Base-by-base conservation (phyloP, 768 basidiomycete genomes). In the Lanmaoa pseudosensibilis region DNA sequence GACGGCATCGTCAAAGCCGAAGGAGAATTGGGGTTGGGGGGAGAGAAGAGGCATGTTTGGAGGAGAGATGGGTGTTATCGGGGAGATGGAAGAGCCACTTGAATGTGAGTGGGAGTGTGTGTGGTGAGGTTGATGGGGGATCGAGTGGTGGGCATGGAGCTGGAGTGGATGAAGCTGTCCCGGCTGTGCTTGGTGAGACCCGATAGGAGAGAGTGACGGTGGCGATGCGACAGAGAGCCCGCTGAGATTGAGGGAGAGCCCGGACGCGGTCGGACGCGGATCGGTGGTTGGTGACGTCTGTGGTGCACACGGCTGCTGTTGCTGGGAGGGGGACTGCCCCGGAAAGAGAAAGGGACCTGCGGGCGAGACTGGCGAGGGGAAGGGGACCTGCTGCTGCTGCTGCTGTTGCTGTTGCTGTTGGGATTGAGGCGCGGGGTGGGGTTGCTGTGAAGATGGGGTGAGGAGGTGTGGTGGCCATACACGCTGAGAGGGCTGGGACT, bases 201-300 rank as follows among this genome's bases (percentile, higher is more conserved):
- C 81, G 66, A 84, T 81, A 44, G 88, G 86, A 13, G 86, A 87
- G 51, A 85, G 77, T 57, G 82, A 82, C 9, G 83, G 78, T 10
- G 87, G 86, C 21, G 86, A 87, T 40, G 85, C 72, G 52, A 90
- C 87, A 48, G 82, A 76, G 50, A 90, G 79, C 1, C 81, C 78
- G 25, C 83, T 83, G 54, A 91, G 77, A 67, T 89, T 90, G 67
- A 90, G 81, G 32, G 85, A 82, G 43, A 90, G 77, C 1, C 76
- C 67, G 36, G 78, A 71, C n/a, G 75, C 63, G 23, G 65, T 69
- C 38, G 65, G 68, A 38, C 59, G 61, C 0, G 65, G 21, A 12
- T 66, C 66, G 0, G 52, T 39, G 21, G 39, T 18, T 4, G 59
- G 61, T 43, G 65, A 57, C 9, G 66, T 56, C 54, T 61, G 66